Evolutionary conservation across 2,329 filamentous ascomycete species (phyloP), one percentile per base, ranked within the genome.

Genomic region (Diaporthe batatas): DNA sequence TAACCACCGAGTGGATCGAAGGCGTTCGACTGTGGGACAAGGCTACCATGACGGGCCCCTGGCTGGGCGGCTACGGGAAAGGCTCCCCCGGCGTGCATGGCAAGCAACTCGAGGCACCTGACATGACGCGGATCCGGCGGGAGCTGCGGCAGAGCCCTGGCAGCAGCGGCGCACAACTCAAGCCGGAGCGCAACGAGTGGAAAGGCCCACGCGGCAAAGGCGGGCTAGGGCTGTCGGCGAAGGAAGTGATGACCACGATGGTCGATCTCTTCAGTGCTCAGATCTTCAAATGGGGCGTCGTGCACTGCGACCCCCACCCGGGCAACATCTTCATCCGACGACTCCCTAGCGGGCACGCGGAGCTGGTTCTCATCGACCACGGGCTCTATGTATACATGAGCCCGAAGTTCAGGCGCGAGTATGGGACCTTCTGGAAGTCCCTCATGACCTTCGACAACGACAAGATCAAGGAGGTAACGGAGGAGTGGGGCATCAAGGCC

Each of bases 1-100:
- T 99, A 86, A 97, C 95, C 0, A 95, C 96, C 0, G 96, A 99
- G 81, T 99, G 96, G 96, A 97, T 99, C 73, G 96, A 99, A 82
- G 96, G 96, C 8, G 91, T 97, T 2, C 89, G 95, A 1, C 86
- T 99, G 2, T 98, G 95, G 94, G 96, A 98, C 78, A 97, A 97
- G 81, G 91, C 94, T 72, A 88, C 92, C 69, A 92, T 98, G 79
- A 93, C 91, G 0, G 88, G 88, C 3, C 86, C 89, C 6, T 98
- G 96, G 96, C 84, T 91, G 49, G 95, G 95, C 29, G 93, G 93
- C 8, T 89, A 91, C 84, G 90, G 92, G 21, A 86, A 90, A 74
- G 94, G 94, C 5, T 96, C 93, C 34, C 93, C 94, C 4, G 95
- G 96, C 23, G 92, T 93, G 65, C 89, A 91, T 62, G 93, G 94